A percentile compares a stretch with the other conserved stretches of the same genome.
phyloP scores from a whole-genome alignment of 169 alveolate genomes.

The Plasmodium falciparum region DNA sequence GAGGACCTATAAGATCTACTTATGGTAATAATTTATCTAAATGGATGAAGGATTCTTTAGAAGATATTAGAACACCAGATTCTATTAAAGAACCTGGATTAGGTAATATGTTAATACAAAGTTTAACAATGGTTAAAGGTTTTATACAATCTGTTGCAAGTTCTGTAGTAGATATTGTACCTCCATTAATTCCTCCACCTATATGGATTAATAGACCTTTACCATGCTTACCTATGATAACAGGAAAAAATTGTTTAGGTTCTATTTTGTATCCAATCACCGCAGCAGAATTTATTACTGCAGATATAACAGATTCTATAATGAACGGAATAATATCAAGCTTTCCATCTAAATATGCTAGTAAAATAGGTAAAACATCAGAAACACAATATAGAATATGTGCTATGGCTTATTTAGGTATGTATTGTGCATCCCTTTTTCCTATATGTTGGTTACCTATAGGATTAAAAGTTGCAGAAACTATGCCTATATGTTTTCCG shows the following conservation, averaged over 20 bases:
- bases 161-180: slow-evolving; percentile 86
- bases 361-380: slow-evolving; percentile 88
- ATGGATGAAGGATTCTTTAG: slow-evolving; percentile 74
- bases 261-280: slow-evolving; percentile 89
- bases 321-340: slow-evolving; percentile 89
- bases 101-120: slow-evolving; percentile 83
- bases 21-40: slow-evolving; percentile 80
- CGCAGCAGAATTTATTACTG: slow-evolving; percentile 87
- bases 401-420: slow-evolving; percentile 89
- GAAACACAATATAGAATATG: slow-evolving; percentile 86
- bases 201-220: slow-evolving; percentile 84
- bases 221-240: slow-evolving; percentile 91
- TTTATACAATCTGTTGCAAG: slow-evolving; percentile 86
- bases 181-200: slow-evolving; percentile 88
- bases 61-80: slow-evolving; percentile 44
- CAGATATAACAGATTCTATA: slow-evolving; percentile 88
- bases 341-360: slow-evolving; percentile 89
- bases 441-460: slow-evolving; percentile 89
- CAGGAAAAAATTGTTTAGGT: slow-evolving; percentile 90
- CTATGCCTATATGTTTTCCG: slow-evolving; percentile 81
- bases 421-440: slow-evolving; percentile 89
- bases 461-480: slow-evolving; percentile 75
- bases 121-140: slow-evolving; percentile 87
- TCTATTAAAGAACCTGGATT: slow-evolving; percentile 84
- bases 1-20: slow-evolving; percentile 79